A percentile compares a stretch with the other conserved stretches of the same genome.
These are phyloP conservation scores for Colletotrichum zoysiae DNA, from an alignment of 2,329 filamentous ascomycete species.

Conservation along the genomic window DNA sequence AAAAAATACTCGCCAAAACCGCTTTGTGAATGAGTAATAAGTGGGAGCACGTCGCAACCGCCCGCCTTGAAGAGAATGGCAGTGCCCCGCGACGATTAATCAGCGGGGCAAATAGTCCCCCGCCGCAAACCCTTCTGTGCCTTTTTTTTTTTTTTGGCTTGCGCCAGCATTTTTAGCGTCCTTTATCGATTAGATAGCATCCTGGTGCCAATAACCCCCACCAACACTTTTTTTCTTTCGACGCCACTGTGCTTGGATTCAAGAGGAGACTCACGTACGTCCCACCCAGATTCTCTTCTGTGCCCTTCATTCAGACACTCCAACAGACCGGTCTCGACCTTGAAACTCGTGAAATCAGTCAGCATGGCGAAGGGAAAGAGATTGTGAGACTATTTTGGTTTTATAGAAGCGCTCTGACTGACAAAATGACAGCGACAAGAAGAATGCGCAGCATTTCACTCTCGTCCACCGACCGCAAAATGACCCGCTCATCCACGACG, in stretches of 20 bases:
- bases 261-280: slow-evolving; percentile 26
- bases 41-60: slow-evolving; percentile 37
- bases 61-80: slow-evolving; percentile 41
- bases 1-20: slow-evolving; percentile 28
- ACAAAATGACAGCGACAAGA: slow-evolving; percentile 76
- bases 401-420: neutral
- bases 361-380: slow-evolving; percentile 81
- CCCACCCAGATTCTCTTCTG: slow-evolving; percentile 13
- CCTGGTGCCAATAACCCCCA: slow-evolving; percentile 26
- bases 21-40: slow-evolving; percentile 39
- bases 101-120: slow-evolving; percentile 45
- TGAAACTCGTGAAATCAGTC: neutral
- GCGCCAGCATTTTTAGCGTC: neutral
- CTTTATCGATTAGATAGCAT: slow-evolving; percentile 42
- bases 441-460: slow-evolving; percentile 90
- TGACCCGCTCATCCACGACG: slow-evolving; percentile 96
- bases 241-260: neutral
- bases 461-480: slow-evolving; percentile 97
- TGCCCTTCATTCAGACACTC: neutral
- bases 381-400: slow-evolving; percentile 59
- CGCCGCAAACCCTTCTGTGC: slow-evolving; percentile 29
- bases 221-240: slow-evolving; percentile 36
- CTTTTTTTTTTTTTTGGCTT: neutral
- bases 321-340: neutral
- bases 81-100: slow-evolving; percentile 44